phyloP scores from a whole-genome alignment of 768 basidiomycete genomes.

The Candolleomyces efflorescens region DNA sequence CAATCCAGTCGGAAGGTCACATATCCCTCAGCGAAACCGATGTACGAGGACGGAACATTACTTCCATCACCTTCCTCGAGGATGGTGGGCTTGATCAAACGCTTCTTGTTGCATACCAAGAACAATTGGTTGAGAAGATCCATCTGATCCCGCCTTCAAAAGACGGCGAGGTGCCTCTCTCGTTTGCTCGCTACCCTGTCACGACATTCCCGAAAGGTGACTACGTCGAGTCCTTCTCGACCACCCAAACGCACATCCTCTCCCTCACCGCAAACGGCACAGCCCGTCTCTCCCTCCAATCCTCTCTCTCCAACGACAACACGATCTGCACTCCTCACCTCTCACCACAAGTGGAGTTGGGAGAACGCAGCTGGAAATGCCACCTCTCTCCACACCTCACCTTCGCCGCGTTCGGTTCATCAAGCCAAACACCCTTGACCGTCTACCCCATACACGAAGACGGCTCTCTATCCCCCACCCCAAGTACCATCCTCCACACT shows the following conservation, averaged over 20 bases:
- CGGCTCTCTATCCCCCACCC: conserved; percentile 35
- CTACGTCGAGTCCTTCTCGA: conserved; percentile 53
- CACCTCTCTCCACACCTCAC: conserved; percentile 51
- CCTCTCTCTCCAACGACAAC: neutral
- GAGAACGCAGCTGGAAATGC: conserved; percentile 58
- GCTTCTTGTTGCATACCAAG: conserved; percentile 53
- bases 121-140: conserved; percentile 54
- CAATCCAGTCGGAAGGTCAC: conserved; percentile 43
- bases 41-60: conserved; percentile 44
- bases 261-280: conserved; percentile 56
- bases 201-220: conserved; percentile 36
- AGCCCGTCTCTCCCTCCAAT: conserved; percentile 26
- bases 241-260: conserved; percentile 40
- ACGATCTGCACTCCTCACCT: conserved; percentile 21
- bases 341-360: conserved; percentile 26
- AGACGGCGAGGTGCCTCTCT: conserved; percentile 13
- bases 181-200: conserved; percentile 19
- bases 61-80: conserved; percentile 45
- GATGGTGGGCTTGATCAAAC: conserved; percentile 41
- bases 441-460: conserved; percentile 50
- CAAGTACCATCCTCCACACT: conserved; percentile 47
- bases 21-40: conserved; percentile 33
- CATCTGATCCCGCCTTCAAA: conserved; percentile 16
- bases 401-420: conserved; percentile 66
- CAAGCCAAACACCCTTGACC: conserved; percentile 54